phyloP scores from a whole-genome alignment of 441 rosid genomes.

The California macrophylla region DNA sequence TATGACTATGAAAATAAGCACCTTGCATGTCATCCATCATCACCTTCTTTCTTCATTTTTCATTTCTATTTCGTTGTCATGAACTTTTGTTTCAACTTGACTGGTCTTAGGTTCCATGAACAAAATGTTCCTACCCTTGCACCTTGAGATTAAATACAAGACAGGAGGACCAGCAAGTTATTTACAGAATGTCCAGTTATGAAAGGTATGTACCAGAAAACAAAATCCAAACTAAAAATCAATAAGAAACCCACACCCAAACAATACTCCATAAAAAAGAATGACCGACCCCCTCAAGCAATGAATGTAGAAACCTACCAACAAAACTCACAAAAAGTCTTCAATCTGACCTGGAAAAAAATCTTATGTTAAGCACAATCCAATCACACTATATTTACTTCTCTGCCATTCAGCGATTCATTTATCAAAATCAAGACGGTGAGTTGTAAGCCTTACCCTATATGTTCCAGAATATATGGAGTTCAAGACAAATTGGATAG shows the following conservation, averaged over 20 bases:
- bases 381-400: neutral
- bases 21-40: neutral
- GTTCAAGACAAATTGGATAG: slow-evolving; percentile 15
- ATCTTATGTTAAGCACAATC: slow-evolving; percentile 2
- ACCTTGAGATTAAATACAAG: slow-evolving; percentile 4
- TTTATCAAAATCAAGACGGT: neutral
- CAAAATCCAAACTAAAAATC: neutral
- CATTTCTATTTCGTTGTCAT: neutral
- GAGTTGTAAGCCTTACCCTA: slow-evolving; percentile 17
- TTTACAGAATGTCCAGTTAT: slow-evolving; percentile 31
- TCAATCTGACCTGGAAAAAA: slow-evolving; percentile 25
- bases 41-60: neutral
- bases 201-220: slow-evolving; percentile 17
- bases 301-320: slow-evolving; percentile 25
- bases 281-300: neutral
- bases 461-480: slow-evolving; percentile 12
- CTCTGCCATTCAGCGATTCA: neutral
- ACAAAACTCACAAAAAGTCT: slow-evolving; percentile 19
- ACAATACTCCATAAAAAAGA: slow-evolving; percentile 1
- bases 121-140: neutral
- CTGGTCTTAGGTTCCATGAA: neutral
- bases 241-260: slow-evolving; percentile 8
- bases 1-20: neutral
- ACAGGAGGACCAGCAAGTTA: slow-evolving; percentile 23
- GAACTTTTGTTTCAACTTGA: neutral